Evolutionary conservation across 1,284 basidiomycete genomes (phyloP).

Genomic region (Chalciporus piperatoides): DNA sequence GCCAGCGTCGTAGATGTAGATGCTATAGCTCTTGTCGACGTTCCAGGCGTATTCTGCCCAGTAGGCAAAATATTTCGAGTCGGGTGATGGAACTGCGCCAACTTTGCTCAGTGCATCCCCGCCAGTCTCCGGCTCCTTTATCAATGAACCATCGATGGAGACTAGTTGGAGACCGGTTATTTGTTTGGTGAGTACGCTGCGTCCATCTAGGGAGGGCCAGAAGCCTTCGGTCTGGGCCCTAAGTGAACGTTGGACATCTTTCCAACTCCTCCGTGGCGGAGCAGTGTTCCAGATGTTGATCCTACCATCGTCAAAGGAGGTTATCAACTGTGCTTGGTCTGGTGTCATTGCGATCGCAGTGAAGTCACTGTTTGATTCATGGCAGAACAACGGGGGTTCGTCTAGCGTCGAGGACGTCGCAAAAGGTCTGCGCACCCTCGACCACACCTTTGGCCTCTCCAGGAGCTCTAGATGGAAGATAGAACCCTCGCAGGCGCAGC

Average conservation of each 20-base stretch:
- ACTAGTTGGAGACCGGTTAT: slow-evolving; percentile 14
- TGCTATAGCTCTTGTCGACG: slow-evolving; percentile 15
- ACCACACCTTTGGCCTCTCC: slow-evolving; percentile 3
- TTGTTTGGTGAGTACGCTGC: slow-evolving; percentile 13
- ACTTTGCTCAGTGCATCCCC: slow-evolving; percentile 10
- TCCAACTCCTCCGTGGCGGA: slow-evolving; percentile 9
- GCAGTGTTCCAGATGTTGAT: slow-evolving; percentile 18
- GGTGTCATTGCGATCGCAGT: slow-evolving; percentile 14
- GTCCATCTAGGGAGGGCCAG: slow-evolving; percentile 17
- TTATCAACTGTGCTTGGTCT: slow-evolving; percentile 12
- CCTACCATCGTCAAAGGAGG: slow-evolving; percentile 6
- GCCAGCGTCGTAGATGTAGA: slow-evolving; percentile 19
- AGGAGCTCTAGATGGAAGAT: slow-evolving; percentile 10
- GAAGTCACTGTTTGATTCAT: too few relatives aligned
- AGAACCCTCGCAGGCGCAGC: not conserved
- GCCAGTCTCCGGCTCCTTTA: slow-evolving; percentile 19
- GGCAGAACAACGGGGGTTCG: slow-evolving; percentile 14
- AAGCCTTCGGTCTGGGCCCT: slow-evolving; percentile 6
- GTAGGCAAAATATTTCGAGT: slow-evolving; percentile 22
- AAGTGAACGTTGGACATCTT: slow-evolving; percentile 1
- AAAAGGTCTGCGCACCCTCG: slow-evolving; percentile 10
- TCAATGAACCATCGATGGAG: slow-evolving; percentile 2
- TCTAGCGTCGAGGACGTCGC: slow-evolving; percentile 6
- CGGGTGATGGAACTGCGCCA: slow-evolving; percentile 17
- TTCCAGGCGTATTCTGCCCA: slow-evolving; percentile 24